Percentiles rank a stretch among this genome's conserved stretches.
These are phyloP conservation scores for Ganoderma multipileum DNA, from an alignment of 1,284 basidiomycete genomes.

Conservation along the genomic window DNA sequence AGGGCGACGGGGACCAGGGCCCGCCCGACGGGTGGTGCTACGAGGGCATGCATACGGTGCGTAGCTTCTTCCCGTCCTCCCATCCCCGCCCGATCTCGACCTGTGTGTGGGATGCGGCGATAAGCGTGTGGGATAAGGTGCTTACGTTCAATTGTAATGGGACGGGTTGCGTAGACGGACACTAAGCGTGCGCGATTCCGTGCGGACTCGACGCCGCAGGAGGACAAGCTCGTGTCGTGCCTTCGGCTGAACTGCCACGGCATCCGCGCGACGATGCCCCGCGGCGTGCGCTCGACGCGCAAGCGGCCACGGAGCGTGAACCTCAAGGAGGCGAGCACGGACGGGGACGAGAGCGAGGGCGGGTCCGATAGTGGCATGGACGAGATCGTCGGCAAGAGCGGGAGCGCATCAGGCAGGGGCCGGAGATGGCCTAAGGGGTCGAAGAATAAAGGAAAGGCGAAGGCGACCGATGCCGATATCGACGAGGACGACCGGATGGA, in stretches of 20 bases:
- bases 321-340: conserved; percentile 37
- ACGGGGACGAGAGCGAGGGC: conserved; percentile 40
- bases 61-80: conserved; percentile 33
- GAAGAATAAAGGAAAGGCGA: conserved; percentile 22
- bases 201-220: conserved; percentile 68
- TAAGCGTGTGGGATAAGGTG: neutral
- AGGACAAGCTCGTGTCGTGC: conserved; percentile 75
- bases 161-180: conserved; percentile 57
- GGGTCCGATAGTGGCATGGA: conserved; percentile 43
- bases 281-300: conserved; percentile 33
- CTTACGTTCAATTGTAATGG: neutral
- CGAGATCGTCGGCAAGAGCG: conserved; percentile 39
- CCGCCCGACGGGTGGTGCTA: conserved; percentile 87
- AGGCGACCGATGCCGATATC: conserved; percentile 24
- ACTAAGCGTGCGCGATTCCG: conserved; percentile 77
- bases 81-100: too few relatives aligned
- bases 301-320: conserved; percentile 37
- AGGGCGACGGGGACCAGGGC: conserved; percentile 79
- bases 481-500: conserved; percentile 38
- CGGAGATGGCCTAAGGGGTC: conserved; percentile 24
- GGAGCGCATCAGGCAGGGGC: conserved; percentile 26
- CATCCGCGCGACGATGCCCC: conserved; percentile 44
- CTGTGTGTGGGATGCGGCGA: neutral
- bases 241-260: conserved; percentile 57
- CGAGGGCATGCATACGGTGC: conserved; percentile 78